These are phyloP conservation scores for Globisporangium orthogonon DNA, from an alignment of 352 stramenopile genomes.

Conservation along the genomic window DNA sequence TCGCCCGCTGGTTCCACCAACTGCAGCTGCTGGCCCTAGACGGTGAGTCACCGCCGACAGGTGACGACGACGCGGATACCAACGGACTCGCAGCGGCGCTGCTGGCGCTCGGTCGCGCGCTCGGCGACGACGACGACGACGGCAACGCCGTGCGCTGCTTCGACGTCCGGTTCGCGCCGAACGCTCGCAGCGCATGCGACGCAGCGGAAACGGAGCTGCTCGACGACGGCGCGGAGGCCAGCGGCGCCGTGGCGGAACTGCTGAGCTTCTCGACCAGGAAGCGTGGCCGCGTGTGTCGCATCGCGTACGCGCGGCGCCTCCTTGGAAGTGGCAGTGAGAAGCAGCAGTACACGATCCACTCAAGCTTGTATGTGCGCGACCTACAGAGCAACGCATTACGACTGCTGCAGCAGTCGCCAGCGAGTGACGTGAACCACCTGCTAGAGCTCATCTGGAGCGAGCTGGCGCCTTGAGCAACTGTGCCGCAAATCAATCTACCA, in stretches of 20 bases:
- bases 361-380: constrained; percentile 22
- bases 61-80: background rate
- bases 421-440: background rate
- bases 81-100: constrained; percentile 6
- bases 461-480: background rate
- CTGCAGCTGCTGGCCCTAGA: constrained; percentile 23
- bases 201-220: constrained; percentile 21
- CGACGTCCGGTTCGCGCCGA: constrained; percentile 34
- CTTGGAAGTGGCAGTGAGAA: background rate
- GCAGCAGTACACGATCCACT: constrained; percentile 11
- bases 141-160: constrained; percentile 33
- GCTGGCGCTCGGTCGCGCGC: constrained; percentile 5
- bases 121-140: constrained; percentile 14
- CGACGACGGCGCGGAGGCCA: constrained; percentile 11
- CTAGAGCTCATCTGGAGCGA: constrained; percentile 6
- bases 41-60: background rate
- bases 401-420: constrained; percentile 2
- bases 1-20: constrained; percentile 36
- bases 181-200: constrained; percentile 19
- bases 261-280: constrained; percentile 47
- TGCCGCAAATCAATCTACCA: background rate
- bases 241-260: constrained; percentile 18
- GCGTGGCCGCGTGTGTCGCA: constrained; percentile 21
- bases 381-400: constrained; percentile 15
- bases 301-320: constrained; percentile 31